These are phyloP conservation scores for Asterella californica DNA, from an alignment of 225 moss, liverwort and hornwort genomes.

Conservation along the genomic window DNA sequence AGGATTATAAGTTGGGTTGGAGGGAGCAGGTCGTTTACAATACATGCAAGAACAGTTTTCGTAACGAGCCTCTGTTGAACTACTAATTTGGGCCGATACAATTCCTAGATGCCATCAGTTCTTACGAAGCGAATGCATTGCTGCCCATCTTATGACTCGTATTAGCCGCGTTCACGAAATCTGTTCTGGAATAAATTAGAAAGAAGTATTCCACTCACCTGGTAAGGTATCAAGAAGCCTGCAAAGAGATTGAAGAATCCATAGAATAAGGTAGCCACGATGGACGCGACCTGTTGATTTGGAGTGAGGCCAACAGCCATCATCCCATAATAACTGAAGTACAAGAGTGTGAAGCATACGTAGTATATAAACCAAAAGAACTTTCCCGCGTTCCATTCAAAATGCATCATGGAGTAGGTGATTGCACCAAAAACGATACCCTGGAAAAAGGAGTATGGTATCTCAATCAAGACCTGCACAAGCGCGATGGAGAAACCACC, in stretches of 20 bases:
- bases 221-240: slow-evolving; percentile 30
- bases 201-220: slow-evolving; percentile 8
- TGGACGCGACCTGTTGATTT: slow-evolving; percentile 31
- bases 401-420: slow-evolving; percentile 27
- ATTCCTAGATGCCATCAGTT: background rate
- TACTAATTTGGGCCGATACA: background rate
- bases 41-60: no score
- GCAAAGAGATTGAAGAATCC: slow-evolving; percentile 35
- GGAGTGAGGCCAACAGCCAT: slow-evolving; percentile 45
- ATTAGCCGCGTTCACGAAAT: background rate
- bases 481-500: background rate
- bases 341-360: slow-evolving; percentile 26
- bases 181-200: background rate
- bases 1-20: no score
- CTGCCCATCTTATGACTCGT: background rate
- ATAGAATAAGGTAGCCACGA: slow-evolving; percentile 37
- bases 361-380: slow-evolving; percentile 34
- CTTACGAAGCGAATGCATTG: background rate
- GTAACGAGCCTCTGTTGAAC: background rate
- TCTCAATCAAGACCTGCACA: slow-evolving; percentile 35
- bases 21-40: no score
- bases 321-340: slow-evolving; percentile 45
- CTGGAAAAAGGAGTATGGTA: slow-evolving; percentile 33
- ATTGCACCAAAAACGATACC: background rate
- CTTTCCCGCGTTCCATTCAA: slow-evolving; percentile 28